Base-by-base conservation (phyloP, 331 rosid species). In the Quercus lobata region DNA sequence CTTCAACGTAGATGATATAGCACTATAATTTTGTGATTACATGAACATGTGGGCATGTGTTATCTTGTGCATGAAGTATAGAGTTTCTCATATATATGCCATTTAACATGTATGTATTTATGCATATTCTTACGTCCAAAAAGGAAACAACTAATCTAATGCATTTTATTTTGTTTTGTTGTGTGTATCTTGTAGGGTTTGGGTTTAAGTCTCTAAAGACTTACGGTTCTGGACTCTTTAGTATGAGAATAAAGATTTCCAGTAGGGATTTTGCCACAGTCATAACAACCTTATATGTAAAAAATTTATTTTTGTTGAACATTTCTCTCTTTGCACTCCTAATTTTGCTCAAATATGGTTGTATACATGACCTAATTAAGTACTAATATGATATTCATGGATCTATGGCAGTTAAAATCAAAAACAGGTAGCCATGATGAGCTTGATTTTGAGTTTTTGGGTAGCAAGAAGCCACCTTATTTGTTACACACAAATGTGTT, bases 391-490 rank as follows among this genome's bases (percentile, higher is more conserved):
- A 41, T 10, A 2, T 41, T 41, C 11, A 41, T 41, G 49, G 49
- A 41, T 41, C 12, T 41, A 41, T 41, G 49, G 49, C 78, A 82
- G 85, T 69, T 83, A 18, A 9, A 1, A 2, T 57, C 74, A 24
- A 60, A 83, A 5, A 41, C 19, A 11, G 61, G 79, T 25, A 76
- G 41, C 18, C 87, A 72, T 65, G 75, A 83, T 71, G 81, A 83
- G 72, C 17, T 71, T 21, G 86, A 83, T 69, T 79, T 79, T 16
- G 76, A 79, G 62, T 75, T 83, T 2, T 57, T 83, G 72, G 80
- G 83, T 61, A 63, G 65, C 21, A 71, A 74, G 76, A 16, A 52
- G 18, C 69, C 1, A n/a, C 77, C 61, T 2, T 37, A 83, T 71
- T 5, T 52, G 46, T 3, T 79, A 57, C 77, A 53, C 53, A 83